Base-by-base conservation (phyloP, 2,329 filamentous ascomycete genomes). In the Penicillium sp. region DNA sequence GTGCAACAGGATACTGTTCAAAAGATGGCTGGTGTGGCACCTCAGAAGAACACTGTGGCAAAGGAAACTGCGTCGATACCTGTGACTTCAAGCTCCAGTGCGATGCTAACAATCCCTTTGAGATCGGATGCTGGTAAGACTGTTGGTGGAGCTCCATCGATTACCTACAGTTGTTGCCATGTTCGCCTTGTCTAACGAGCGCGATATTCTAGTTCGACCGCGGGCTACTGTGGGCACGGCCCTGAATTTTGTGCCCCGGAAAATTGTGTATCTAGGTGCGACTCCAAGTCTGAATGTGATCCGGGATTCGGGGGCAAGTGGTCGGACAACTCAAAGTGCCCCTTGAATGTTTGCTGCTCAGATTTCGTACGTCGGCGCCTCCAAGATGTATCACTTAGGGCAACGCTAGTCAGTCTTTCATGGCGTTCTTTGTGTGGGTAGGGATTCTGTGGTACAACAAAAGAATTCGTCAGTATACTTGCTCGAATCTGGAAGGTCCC, bases 391-490 rank as follows among this genome's bases (percentile, higher is more conserved):
- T 9, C 6, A 9, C 30, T 9, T 31, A 31, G 5, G 30, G 9
- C 9, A 31, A 31, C 5, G 30, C 30, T 31, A 31, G 9, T 31
- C 30, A 31, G 9, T 31, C 5, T 31, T 5, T 31, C 30, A 9
- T 31, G 30, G 30, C 30, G 30, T 31, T 31, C 6, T 5, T 31
- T 31, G 6, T 31, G 30, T 31, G 30, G 30, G 26, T 55, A 45
- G n/a, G 52, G 54, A 2, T 56, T 56, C 19, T 56, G 54, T 23
- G 54, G 54, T 15, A 60, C 50, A 30, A 60, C 57, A 1, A 21
- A 56, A n/a, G 57, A 63, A 21, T 63, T 57, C n/a, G 30, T 31
- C 6, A 31, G 30, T 31, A 31, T 31, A 9, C 30, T 31, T 31
- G 6, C 9, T 31, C 30, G 6, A 31, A 31, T 31, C 6, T 31